phyloP scores from a whole-genome alignment of 345 rosid genomes.

The Orychophragmus violaceus region DNA sequence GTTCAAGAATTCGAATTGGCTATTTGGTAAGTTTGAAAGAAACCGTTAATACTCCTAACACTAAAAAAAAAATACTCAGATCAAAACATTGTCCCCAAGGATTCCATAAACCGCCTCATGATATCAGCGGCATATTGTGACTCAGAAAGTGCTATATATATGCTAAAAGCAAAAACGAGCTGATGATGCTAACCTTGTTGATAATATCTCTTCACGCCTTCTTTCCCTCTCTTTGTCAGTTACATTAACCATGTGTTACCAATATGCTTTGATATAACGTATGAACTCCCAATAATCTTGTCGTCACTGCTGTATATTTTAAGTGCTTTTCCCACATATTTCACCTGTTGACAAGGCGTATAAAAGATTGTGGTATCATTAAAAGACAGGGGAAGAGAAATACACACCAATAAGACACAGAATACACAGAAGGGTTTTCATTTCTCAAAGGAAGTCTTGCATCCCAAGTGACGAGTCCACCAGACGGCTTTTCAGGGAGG shows the following conservation, averaged over 20 bases:
- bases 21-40: background rate
- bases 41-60: background rate
- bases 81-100: no score
- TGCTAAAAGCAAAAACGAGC: background rate
- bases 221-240: constrained; percentile 75
- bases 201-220: constrained; percentile 81
- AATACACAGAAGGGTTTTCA: background rate
- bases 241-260: constrained; percentile 87
- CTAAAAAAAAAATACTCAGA: no score
- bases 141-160: no score
- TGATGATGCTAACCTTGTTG: constrained; percentile 55
- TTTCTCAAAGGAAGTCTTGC: constrained; percentile 51
- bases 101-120: no score
- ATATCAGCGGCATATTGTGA: no score
- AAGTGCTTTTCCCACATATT: constrained; percentile 93
- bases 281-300: constrained; percentile 75
- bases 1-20: background rate
- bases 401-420: background rate
- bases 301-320: constrained; percentile 71
- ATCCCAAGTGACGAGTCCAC: constrained; percentile 45
- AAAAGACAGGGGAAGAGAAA: background rate
- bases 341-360: constrained; percentile 49
- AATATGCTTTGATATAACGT: constrained; percentile 85
- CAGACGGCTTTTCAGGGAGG: constrained; percentile 66
- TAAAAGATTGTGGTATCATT: background rate